These are phyloP conservation scores for Hyaloperonospora brassicae DNA, from an alignment of 352 stramenopile species.

Conservation along the genomic window DNA sequence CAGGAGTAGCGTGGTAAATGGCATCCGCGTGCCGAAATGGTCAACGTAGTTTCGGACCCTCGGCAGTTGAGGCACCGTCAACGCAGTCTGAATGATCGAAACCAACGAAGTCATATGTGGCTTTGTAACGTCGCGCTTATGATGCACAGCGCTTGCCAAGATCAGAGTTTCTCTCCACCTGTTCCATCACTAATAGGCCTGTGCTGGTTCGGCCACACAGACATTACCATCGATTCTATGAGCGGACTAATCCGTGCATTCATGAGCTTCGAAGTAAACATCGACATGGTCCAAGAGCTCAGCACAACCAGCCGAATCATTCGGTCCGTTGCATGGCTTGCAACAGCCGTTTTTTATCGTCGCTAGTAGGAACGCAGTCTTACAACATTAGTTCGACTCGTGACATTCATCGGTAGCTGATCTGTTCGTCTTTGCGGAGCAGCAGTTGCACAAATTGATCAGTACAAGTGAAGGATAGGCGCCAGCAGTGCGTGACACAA, in stretches of 20 bases:
- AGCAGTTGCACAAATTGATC: conserved; percentile 63
- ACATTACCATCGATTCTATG: conserved; percentile 40
- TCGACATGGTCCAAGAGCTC: conserved; percentile 54
- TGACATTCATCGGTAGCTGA: conserved; percentile 22
- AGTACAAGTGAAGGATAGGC: conserved; percentile 39
- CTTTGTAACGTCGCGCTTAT: conserved; percentile 40
- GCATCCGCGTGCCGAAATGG: conserved; percentile 65
- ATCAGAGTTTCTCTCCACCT: conserved; percentile 61
- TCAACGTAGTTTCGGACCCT: conserved; percentile 78
- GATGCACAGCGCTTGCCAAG: conserved; percentile 73
- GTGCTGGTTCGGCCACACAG: conserved; percentile 70
- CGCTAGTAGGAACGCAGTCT: conserved; percentile 8
- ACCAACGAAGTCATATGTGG: conserved; percentile 20
- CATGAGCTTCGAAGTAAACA: conserved; percentile 30
- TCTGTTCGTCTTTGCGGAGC: conserved; percentile 68
- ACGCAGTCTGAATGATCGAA: conserved; percentile 39
- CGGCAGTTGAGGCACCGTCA: conserved; percentile 49
- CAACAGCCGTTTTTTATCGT: conserved; percentile 22
- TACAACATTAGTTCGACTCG: conserved; percentile 23
- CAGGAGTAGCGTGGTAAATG: conserved; percentile 36
- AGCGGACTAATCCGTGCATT: conserved; percentile 29
- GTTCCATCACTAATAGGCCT: conserved; percentile 79
- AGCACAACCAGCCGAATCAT: conserved; percentile 64
- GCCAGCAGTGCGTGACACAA: conserved; percentile 51
- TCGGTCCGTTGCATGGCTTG: conserved; percentile 35